Percentiles rank a stretch among this genome's conserved stretches.
Conservation (phyloP, 805 yeast species). For the Torulaspora maleeae region DNA sequence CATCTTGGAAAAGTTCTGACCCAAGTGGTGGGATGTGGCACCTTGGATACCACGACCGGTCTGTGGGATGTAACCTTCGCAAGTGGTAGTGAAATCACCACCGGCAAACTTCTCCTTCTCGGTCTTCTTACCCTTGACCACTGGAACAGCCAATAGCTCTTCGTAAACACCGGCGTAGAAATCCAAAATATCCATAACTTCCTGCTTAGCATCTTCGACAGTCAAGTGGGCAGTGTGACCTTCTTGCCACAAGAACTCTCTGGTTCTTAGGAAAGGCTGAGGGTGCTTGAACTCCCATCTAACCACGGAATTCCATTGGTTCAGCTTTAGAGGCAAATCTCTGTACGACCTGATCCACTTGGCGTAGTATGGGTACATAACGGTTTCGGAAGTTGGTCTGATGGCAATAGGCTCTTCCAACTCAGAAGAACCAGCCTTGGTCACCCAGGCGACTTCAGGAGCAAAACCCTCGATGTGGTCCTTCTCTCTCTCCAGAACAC, state of each 20-base stretch:
- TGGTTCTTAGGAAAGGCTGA: constrained; percentile 96
- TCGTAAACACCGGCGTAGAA: constrained; percentile 80
- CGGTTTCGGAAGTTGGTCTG: constrained; percentile 99
- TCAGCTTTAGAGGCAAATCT: constrained; percentile 91
- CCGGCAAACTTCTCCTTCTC: constrained; percentile 99
- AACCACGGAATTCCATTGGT: constrained; percentile 99
- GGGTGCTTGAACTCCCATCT: constrained; percentile 99
- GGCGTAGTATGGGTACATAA: constrained; percentile 98
- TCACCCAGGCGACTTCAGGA: constrained; percentile 99
- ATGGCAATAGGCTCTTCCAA: constrained; percentile 98
- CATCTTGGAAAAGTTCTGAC: constrained; percentile 98
- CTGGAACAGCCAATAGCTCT: constrained; percentile 95
- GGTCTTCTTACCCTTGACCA: constrained; percentile 89
- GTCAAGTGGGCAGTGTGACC: constrained; percentile 98
- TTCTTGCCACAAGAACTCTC: constrained; percentile 99
- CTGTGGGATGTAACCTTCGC: constrained; percentile 94
- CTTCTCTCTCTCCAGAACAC: constrained; percentile 93
- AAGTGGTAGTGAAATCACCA: constrained; percentile 90
- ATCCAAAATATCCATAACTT: constrained; percentile 82
- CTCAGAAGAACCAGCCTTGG: constrained; percentile 89
- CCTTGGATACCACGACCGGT: constrained; percentile 99
- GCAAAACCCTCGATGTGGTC: constrained; percentile 99
- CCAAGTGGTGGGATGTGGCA: constrained; percentile 96
- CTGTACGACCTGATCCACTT: constrained; percentile 99
- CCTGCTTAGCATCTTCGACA: constrained; percentile 70